Conservation (phyloP, 108 stramenopile genomes). For the Nitzschia sp. region DNA sequence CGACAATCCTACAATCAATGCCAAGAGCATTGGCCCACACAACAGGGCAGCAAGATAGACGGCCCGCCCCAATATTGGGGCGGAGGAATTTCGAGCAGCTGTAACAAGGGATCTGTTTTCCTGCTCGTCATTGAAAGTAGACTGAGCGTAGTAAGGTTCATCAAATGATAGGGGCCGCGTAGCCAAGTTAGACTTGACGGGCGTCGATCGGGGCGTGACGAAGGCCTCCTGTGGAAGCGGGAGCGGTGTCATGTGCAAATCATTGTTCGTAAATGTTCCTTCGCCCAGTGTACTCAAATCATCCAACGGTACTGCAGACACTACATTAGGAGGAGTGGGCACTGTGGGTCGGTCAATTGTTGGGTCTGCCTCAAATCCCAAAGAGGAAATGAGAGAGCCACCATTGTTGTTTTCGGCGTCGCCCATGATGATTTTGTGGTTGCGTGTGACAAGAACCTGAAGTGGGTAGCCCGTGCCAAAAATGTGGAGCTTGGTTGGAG, state of each 20-base stretch:
- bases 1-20: slow-evolving; percentile 1
- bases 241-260: neutral
- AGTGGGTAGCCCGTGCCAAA: no score
- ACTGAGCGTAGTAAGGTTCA: no score
- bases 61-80: neutral
- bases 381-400: slow-evolving; percentile 1
- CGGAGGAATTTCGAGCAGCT: neutral
- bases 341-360: neutral
- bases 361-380: neutral
- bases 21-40: slow-evolving; percentile 2
- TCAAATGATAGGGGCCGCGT: no score
- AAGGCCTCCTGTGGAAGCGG: neutral
- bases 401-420: neutral
- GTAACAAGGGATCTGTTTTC: neutral
- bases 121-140: no score
- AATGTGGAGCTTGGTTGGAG: no score
- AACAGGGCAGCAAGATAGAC: slow-evolving; percentile 6
- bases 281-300: slow-evolving; percentile 19
- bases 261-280: neutral
- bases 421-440: no score
- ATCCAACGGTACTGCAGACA: slow-evolving; percentile 3
- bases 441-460: no score
- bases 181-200: no score
- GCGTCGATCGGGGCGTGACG: no score
- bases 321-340: neutral